Evolutionary conservation across 2,329 filamentous ascomycete genomes (phyloP).

Genomic region (Diaporthe velutina): DNA sequence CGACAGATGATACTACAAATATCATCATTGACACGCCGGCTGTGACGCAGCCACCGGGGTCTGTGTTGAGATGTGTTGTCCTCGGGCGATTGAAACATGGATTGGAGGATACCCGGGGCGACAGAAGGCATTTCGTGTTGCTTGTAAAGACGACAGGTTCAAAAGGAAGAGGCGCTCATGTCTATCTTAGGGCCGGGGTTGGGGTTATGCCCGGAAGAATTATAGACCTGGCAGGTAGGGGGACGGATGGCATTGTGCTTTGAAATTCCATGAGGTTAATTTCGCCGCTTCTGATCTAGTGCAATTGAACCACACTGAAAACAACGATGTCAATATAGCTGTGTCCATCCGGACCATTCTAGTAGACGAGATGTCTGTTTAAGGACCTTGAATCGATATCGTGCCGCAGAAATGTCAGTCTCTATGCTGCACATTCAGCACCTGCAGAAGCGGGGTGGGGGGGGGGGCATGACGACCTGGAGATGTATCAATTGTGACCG

Average conservation of each 20-base stretch:
- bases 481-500: no score
- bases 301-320: no score
- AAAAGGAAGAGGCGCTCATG: background rate
- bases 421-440: no score
- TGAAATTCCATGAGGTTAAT: background rate
- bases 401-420: no score
- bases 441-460: no score
- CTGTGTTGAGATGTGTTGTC: background rate
- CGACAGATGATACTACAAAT: background rate
- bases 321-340: no score
- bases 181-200: background rate
- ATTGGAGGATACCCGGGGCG: rapidly evolving
- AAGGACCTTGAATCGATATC: no score
- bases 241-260: background rate
- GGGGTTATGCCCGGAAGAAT: background rate
- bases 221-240: background rate
- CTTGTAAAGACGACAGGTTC: background rate
- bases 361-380: no score
- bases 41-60: background rate
- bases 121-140: background rate
- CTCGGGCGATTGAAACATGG: background rate
- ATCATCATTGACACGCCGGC: background rate
- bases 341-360: no score
- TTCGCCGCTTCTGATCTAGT: no score
- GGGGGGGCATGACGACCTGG: no score